phyloP scores from a whole-genome alignment of 1,284 basidiomycete genomes.

The Sporisorium scitamineum region DNA sequence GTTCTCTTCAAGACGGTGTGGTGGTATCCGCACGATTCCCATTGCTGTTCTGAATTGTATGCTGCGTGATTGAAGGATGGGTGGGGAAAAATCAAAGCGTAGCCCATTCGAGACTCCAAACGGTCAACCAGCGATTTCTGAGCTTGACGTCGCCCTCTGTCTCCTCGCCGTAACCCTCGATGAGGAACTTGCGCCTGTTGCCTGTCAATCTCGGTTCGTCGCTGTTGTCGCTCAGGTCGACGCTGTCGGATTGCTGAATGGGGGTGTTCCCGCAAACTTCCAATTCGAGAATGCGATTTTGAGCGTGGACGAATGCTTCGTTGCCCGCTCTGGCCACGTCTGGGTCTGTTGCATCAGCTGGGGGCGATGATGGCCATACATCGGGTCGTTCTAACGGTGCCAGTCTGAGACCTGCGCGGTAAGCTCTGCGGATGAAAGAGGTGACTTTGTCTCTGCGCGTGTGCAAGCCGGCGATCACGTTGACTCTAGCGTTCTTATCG shows the following conservation, averaged over 20 bases:
- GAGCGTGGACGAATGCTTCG: slow-evolving; percentile 26
- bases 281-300: slow-evolving; percentile 51
- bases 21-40: slow-evolving; percentile 3
- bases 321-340: slow-evolving; percentile 25
- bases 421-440: slow-evolving; percentile 55
- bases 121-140: slow-evolving; percentile 51
- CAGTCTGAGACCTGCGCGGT: slow-evolving; percentile 47
- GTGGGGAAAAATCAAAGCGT: slow-evolving; percentile 1
- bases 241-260: slow-evolving; percentile 9
- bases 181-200: slow-evolving; percentile 28
- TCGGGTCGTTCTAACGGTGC: slow-evolving; percentile 21
- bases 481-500: slow-evolving; percentile 42
- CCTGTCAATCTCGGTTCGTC: slow-evolving; percentile 39
- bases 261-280: slow-evolving; percentile 55
- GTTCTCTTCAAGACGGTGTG: background rate
- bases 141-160: slow-evolving; percentile 45
- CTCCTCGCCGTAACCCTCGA: slow-evolving; percentile 42
- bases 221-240: slow-evolving; percentile 11
- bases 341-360: background rate
- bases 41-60: slow-evolving; percentile 8
- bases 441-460: slow-evolving; percentile 63
- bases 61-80: background rate
- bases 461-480: slow-evolving; percentile 65
- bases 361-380: slow-evolving; percentile 21
- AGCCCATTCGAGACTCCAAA: slow-evolving; percentile 48